Evolutionary conservation across 2,329 filamentous ascomycete genomes (phyloP).

Genomic region (Cladophialophora chaetospira): DNA sequence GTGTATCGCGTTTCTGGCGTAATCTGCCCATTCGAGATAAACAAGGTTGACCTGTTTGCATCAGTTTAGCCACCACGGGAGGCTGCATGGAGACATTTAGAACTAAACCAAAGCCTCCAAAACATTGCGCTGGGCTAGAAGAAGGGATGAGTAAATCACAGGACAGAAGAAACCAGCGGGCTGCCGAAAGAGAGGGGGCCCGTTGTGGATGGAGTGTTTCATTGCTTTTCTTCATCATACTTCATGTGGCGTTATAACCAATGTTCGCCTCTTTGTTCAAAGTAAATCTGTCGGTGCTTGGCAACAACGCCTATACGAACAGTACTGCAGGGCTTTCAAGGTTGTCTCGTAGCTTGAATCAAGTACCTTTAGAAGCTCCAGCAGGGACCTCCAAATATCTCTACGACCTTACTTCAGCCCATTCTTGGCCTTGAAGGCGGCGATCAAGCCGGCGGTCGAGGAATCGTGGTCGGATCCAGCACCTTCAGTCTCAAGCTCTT

Average conservation of each 20-base stretch:
- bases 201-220: conserved; percentile 1
- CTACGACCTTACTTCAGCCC: conserved; percentile 36
- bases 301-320: not conserved
- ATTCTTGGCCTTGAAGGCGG: conserved; percentile 83
- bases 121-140: too few species aligned
- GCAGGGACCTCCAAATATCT: not conserved
- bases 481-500: conserved; percentile 76
- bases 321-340: not conserved
- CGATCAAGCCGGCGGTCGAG: conserved; percentile 85
- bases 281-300: not conserved
- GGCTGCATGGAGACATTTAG: not conserved
- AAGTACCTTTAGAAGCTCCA: not conserved
- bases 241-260: not conserved
- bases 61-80: not conserved
- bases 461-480: conserved; percentile 76
- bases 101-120: too few species aligned
- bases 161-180: too few species aligned
- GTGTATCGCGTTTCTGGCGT: too few species aligned
- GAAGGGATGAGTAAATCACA: not conserved
- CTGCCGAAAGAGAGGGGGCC: not conserved
- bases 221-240: conserved; percentile 4
- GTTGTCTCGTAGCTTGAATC: not conserved
- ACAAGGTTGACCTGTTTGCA: not conserved
- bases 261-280: not conserved
- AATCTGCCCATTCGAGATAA: too few species aligned